A percentile compares a stretch with the other conserved stretches of the same genome.
These are phyloP conservation scores for Abrus pulchellus DNA, from an alignment of 306 rosid species.

Conservation along the genomic window DNA sequence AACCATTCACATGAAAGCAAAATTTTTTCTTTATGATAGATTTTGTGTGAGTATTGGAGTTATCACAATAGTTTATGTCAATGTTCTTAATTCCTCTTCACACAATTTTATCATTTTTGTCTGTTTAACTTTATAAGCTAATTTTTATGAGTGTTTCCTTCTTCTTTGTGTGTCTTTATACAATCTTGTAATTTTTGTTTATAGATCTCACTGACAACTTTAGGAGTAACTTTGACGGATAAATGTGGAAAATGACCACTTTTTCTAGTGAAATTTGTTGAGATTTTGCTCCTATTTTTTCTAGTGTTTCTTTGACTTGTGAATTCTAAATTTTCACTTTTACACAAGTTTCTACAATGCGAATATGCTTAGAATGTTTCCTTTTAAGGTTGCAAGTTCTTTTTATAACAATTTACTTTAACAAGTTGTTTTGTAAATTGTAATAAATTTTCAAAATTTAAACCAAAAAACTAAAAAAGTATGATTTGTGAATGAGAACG, in stretches of 20 bases:
- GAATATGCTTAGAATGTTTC: constrained; percentile 79
- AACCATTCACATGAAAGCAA: constrained; percentile 41
- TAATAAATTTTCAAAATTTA: no score
- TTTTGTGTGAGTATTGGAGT: constrained; percentile 80
- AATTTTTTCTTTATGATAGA: constrained; percentile 62
- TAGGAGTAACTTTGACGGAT: constrained; percentile 69
- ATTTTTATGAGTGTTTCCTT: not conserved
- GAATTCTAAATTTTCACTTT: constrained; percentile 34
- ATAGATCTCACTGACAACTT: constrained; percentile 72
- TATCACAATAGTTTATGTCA: constrained; percentile 75
- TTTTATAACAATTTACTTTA: constrained; percentile 19
- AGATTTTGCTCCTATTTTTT: constrained; percentile 9
- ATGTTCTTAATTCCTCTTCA: constrained; percentile 57
- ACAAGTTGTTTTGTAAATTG: not conserved
- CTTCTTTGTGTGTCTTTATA: constrained; percentile 23
- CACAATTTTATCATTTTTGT: constrained; percentile 36
- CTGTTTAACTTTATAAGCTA: constrained; percentile 28
- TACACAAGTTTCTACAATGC: constrained; percentile 64
- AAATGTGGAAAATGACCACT: constrained; percentile 78
- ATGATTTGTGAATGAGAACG: no score
- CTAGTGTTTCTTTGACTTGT: constrained; percentile 8
- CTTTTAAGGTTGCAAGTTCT: constrained; percentile 69
- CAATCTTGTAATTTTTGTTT: constrained; percentile 27
- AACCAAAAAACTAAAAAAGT: no score
- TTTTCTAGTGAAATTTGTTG: constrained; percentile 61